Evolutionary conservation across 768 basidiomycete genomes (phyloP).

Genomic region (Suillus subaureus): DNA sequence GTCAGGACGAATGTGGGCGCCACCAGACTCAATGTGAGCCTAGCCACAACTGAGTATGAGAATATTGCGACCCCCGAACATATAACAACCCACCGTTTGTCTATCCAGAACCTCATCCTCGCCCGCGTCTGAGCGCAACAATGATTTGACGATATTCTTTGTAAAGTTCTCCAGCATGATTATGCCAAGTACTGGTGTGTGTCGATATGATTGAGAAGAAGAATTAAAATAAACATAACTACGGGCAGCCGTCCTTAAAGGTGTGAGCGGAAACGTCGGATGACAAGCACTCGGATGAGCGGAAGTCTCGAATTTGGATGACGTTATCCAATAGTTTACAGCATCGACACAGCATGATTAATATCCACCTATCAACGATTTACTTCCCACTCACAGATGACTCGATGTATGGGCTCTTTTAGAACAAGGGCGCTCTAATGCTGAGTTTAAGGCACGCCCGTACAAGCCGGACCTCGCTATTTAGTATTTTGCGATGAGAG

Average conservation of each 20-base stretch:
- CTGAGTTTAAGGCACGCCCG: too few species aligned
- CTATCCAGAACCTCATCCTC: not conserved
- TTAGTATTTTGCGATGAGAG: too few species aligned
- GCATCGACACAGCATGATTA: too few species aligned
- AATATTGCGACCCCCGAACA: not conserved
- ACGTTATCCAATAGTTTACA: too few species aligned
- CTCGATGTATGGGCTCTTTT: too few species aligned
- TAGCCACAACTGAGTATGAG: not conserved
- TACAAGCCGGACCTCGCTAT: too few species aligned
- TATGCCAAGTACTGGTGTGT: not conserved
- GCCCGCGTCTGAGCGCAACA: not conserved
- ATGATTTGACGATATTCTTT: slow-evolving; percentile 9
- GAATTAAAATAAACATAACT: not conserved
- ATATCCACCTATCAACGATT: too few species aligned
- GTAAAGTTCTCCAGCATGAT: slow-evolving; percentile 19
- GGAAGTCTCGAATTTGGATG: too few species aligned
- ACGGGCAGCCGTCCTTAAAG: not conserved
- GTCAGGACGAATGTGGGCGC: slow-evolving; percentile 1
- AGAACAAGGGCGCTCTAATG: too few species aligned
- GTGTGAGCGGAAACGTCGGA: not conserved
- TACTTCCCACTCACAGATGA: too few species aligned
- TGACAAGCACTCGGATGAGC: not conserved
- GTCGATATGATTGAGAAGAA: too few species aligned
- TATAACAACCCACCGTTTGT: not conserved
- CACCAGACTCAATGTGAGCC: not conserved